Percentiles rank a stretch among this genome's conserved stretches.
phyloP scores from a whole-genome alignment of 2,329 filamentous ascomycete species.

The Corynespora cassiicola region DNA sequence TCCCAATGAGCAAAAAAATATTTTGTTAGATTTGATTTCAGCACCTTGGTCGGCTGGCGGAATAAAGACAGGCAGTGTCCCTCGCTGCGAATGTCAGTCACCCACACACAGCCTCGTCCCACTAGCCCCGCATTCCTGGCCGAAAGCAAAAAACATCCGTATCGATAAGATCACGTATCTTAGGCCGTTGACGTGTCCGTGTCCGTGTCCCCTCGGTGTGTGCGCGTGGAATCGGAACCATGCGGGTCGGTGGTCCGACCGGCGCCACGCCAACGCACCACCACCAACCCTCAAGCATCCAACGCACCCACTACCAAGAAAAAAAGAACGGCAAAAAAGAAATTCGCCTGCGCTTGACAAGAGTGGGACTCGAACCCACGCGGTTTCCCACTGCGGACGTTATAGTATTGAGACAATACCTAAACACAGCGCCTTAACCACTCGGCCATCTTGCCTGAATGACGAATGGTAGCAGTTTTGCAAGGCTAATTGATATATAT shows the following conservation, averaged over 20 bases:
- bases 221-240: no score
- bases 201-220: neutral
- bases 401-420: neutral
- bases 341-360: conserved; percentile 23
- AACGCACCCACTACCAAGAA: no score
- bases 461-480: no score
- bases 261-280: neutral
- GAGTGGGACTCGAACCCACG: conserved; percentile 20
- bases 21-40: no score
- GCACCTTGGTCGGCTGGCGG: no score
- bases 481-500: no score
- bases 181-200: neutral
- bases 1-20: neutral
- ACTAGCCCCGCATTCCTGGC: neutral
- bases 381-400: conserved; percentile 1
- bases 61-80: no score
- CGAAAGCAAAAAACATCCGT: neutral
- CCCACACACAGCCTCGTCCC: neutral
- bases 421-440: conserved; percentile 2
- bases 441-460: neutral
- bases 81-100: no score
- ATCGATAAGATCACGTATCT: neutral
- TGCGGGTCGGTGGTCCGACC: neutral
- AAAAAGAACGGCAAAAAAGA: conserved; percentile 7
- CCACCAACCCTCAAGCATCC: neutral